Evolutionary conservation across 179 eudicot species (phyloP).

Genomic region (Nepenthes alata): DNA sequence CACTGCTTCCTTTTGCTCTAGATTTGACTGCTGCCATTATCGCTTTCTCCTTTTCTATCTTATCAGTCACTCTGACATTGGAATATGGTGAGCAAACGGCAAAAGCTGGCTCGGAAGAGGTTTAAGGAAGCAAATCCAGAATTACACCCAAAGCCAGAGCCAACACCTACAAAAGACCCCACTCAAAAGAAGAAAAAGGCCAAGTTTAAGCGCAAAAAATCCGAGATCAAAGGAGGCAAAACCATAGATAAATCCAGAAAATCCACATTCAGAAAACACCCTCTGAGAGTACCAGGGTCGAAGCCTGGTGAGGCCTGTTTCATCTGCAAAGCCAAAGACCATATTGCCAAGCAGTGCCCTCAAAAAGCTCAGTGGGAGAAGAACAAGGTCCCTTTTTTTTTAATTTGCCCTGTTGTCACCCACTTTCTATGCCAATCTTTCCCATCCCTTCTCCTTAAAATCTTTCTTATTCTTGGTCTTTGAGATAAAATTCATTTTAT

Average conservation of each 20-base stretch:
- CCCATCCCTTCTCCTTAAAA: too few species aligned
- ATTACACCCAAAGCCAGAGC: constrained; percentile 55
- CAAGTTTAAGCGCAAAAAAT: constrained; percentile 50
- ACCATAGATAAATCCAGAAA: constrained; percentile 20
- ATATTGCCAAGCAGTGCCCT: constrained; percentile 80
- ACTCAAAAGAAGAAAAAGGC: constrained; percentile 53
- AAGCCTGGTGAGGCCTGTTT: constrained; percentile 89
- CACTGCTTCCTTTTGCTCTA: too few species aligned
- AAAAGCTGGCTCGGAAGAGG: constrained; percentile 42
- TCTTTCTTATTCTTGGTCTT: too few species aligned
- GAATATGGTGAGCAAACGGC: constrained; percentile 82
- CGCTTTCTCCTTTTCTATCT: too few species aligned
- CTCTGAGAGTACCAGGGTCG: constrained; percentile 80
- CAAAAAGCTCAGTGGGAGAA: constrained; percentile 64
- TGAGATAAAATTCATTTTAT: too few species aligned
- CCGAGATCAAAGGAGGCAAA: constrained; percentile 16
- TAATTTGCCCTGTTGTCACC: too few species aligned
- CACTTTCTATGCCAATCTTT: too few species aligned
- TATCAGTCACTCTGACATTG: not conserved
- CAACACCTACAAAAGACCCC: constrained; percentile 65
- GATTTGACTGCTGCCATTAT: too few species aligned
- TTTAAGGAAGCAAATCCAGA: constrained; percentile 60
- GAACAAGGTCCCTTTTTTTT: constrained; percentile 41
- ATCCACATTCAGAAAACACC: constrained; percentile 31
- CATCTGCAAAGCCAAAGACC: constrained; percentile 66